These are phyloP conservation scores for Lachnellula hyalina DNA, from an alignment of 2,329 filamentous ascomycete genomes.

Conservation along the genomic window DNA sequence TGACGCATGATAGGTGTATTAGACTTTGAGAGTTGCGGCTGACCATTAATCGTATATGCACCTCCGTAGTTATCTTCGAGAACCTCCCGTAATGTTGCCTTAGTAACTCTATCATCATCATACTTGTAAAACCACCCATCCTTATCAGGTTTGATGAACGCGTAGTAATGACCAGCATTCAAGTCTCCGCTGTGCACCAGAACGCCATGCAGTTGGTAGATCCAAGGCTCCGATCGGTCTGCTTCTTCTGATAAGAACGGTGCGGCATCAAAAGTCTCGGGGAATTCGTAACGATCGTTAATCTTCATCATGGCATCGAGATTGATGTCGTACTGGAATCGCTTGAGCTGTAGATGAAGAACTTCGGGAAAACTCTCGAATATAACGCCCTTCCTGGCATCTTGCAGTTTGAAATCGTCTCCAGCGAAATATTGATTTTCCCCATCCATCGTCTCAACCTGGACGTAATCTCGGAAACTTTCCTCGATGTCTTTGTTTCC, in stretches of 20 bases:
- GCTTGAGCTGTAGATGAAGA: conserved; percentile 89
- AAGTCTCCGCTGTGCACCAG: conserved; percentile 94
- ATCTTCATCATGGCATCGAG: conserved; percentile 99
- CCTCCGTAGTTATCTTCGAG: conserved; percentile 96
- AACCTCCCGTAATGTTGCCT: conserved; percentile 83
- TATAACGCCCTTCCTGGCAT: conserved; percentile 96
- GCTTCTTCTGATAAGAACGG: conserved; percentile 84
- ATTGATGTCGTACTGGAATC: conserved; percentile 96
- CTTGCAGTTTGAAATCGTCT: conserved; percentile 85
- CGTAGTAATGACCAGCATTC: conserved; percentile 97
- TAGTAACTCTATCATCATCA: conserved; percentile 96
- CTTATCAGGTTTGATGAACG: conserved; percentile 88
- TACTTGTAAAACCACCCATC: conserved; percentile 96
- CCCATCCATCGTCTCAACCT: conserved; percentile 93
- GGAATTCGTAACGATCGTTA: conserved; percentile 87
- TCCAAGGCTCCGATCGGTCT: conserved; percentile 82
- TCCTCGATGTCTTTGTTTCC: conserved; percentile 90
- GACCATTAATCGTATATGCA: conserved; percentile 56
- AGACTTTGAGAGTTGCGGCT: conserved; percentile 46
- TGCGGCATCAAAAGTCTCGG: conserved; percentile 74
- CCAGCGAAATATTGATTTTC: conserved; percentile 98
- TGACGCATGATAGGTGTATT: conserved; percentile 55
- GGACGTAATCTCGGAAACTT: conserved; percentile 93
- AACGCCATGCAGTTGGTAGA: conserved; percentile 90
- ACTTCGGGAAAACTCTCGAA: conserved; percentile 94